Base-by-base conservation (phyloP, 805 yeast species). In the Lipomyces yamanashiensis region DNA sequence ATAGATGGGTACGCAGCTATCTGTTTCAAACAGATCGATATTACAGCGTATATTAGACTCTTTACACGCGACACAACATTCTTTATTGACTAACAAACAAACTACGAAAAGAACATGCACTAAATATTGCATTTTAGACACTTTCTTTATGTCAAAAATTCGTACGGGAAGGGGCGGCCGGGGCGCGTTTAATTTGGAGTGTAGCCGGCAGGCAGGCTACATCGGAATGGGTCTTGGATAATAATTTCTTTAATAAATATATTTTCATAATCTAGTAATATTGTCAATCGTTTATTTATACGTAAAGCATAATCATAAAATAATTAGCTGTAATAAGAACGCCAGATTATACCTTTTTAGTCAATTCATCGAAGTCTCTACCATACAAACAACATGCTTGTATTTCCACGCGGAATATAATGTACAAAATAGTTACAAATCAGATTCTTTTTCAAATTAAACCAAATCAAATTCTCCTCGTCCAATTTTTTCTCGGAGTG, bases 401-500 rank as follows among this genome's bases (percentile, higher is more conserved):
- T n/a, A 7, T n/a, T 8, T 2, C 17, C 7, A 12, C 47, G 21
- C 2, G 17, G 19, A 43, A 43, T 43, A 43, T 43, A 43, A 43
- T 43, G 17, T 17, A 43, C 17, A 43, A 9, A 15, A 43, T 17
- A 43, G 21, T 2, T 8, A 10, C 17, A 8, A 8, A 8, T 9
- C 4, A n/a, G 4, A 17, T 6, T 19, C 17, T 43, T 8, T 43
- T 13, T 4, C 17, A n/a, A 9, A n/a, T 48, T 47, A 39, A 40
- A 53, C 57, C 57, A 53, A 40, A 40, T 53, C 57, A 58, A 61
- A 64, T 36, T 68, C 71, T n/a, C 71, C 71, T 8, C 61, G 60
- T 36, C 62, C 50, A 39, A 69, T 63, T 54, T 66, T 69, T 28
- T 64, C 71, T 33, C 70, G 63, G 37, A 72, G 47, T 33, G 66